Conservation (phyloP, 768 basidiomycete species). For the Boletus rex-veris region DNA sequence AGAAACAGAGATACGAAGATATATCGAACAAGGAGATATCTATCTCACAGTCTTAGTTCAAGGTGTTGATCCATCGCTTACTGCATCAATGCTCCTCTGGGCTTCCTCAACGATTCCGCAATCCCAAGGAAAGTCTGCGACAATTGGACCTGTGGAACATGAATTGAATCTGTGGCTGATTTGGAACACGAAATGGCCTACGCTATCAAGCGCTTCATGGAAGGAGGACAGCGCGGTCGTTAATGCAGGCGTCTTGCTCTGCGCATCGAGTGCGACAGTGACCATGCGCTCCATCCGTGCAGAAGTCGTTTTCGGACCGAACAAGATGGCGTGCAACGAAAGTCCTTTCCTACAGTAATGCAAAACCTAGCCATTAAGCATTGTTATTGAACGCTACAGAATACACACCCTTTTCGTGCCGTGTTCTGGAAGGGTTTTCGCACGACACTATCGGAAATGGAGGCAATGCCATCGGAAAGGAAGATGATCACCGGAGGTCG, state of each 20-base stretch:
- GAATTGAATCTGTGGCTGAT: background rate
- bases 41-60: background rate
- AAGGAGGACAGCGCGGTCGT: slow-evolving; percentile 41
- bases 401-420: slow-evolving; percentile 39
- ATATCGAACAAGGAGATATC: background rate
- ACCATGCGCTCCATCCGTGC: slow-evolving; percentile 44
- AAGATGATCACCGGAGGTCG: slow-evolving; percentile 52
- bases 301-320: slow-evolving; percentile 36
- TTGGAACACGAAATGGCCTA: slow-evolving; percentile 18
- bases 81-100: slow-evolving; percentile 44
- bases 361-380: background rate
- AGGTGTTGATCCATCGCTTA: background rate
- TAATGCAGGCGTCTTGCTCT: slow-evolving; percentile 31
- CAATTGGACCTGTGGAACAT: slow-evolving; percentile 40
- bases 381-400: too few relatives aligned
- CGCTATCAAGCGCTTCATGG: slow-evolving; percentile 48
- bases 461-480: slow-evolving; percentile 52
- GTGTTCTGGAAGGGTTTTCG: slow-evolving; percentile 36
- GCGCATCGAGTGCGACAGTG: slow-evolving; percentile 43
- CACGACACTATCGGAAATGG: slow-evolving; percentile 33
- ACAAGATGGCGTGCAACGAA: slow-evolving; percentile 57
- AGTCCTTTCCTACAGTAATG: slow-evolving; percentile 42
- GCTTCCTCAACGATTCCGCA: slow-evolving; percentile 52
- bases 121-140: slow-evolving; percentile 56
- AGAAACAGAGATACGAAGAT: background rate